Evolutionary conservation across 208 protist species (phyloP).

Genomic region (Trypanosoma lewisi): DNA sequence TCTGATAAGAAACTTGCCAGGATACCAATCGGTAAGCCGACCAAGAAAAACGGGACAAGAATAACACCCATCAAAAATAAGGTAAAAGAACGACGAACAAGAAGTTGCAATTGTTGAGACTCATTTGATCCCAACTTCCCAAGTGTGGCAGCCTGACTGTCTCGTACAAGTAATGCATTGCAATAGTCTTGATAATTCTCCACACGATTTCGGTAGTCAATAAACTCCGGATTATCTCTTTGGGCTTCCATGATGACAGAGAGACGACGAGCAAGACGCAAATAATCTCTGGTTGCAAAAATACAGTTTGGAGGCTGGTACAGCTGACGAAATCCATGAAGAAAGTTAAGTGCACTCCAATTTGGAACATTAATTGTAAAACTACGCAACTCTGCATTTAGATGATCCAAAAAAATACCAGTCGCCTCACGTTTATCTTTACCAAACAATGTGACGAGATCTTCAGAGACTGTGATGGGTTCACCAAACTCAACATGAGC

Average conservation of each 20-base stretch:
- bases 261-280: conserved; percentile 83
- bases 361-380: conserved; percentile 92
- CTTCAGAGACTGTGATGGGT: conserved; percentile 67
- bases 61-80: conserved; percentile 76
- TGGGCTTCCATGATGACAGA: conserved; percentile 68
- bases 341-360: conserved; percentile 84
- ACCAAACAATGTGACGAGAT: conserved; percentile 69
- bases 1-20: conserved; percentile 51
- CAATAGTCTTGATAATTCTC: conserved; percentile 85
- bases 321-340: conserved; percentile 88
- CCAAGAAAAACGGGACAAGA: conserved; percentile 81
- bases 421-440: conserved; percentile 83
- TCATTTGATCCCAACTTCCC: conserved; percentile 63
- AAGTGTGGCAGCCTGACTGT: conserved; percentile 85
- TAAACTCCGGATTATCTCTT: conserved; percentile 58
- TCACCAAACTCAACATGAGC: conserved; percentile 89
- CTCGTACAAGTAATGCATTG: conserved; percentile 73
- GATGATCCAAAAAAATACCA: conserved; percentile 71
- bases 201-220: conserved; percentile 70
- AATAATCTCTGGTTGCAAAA: conserved; percentile 73
- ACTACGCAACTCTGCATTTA: conserved; percentile 74
- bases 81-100: conserved; percentile 71
- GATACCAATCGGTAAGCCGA: conserved; percentile 72
- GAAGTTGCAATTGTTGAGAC: conserved; percentile 52
- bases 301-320: conserved; percentile 84